A percentile compares a stretch with the other conserved stretches of the same genome.
These are phyloP conservation scores for Ploettnerulaceae sp. DNA, from an alignment of 2,329 filamentous ascomycete species.

Conservation along the genomic window DNA sequence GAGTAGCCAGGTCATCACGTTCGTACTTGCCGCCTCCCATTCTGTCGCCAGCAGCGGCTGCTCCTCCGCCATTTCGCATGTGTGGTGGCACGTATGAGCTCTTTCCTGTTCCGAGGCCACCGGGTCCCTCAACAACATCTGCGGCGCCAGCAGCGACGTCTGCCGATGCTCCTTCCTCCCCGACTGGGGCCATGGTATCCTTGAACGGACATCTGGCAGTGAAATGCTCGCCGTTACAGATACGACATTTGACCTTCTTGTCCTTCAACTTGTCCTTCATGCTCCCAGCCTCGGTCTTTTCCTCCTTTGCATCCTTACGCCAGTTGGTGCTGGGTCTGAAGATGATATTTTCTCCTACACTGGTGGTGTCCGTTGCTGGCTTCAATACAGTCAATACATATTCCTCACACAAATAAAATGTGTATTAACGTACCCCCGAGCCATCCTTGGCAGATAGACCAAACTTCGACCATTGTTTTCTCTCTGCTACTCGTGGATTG, in stretches of 20 bases:
- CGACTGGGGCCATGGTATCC: constrained; percentile 93
- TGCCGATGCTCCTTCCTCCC: constrained; percentile 47
- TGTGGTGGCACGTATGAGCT: constrained; percentile 94
- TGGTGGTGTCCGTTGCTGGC: constrained; percentile 14
- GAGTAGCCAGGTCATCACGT: constrained; percentile 90
- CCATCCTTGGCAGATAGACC: constrained; percentile 82
- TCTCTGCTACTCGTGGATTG: constrained; percentile 93
- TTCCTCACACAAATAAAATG: not conserved
- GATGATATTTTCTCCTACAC: constrained; percentile 92
- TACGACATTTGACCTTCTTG: constrained; percentile 99
- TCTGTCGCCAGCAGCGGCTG: constrained; percentile 63
- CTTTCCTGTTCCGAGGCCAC: constrained; percentile 59
- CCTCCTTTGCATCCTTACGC: constrained; percentile 83
- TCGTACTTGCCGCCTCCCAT: constrained; percentile 88
- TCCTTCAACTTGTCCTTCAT: constrained; percentile 87
- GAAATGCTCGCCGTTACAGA: constrained; percentile 98
- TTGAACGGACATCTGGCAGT: constrained; percentile 99
- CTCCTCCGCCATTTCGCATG: constrained; percentile 65
- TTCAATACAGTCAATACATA: constrained; percentile 3
- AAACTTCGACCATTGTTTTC: constrained; percentile 91
- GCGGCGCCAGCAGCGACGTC: constrained; percentile 50
- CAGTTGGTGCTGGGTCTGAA: constrained; percentile 92
- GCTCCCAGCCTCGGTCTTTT: constrained; percentile 69
- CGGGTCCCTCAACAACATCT: constrained; percentile 43
- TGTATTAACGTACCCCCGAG: constrained; percentile 29